A percentile compares a stretch with the other conserved stretches of the same genome.
Evolutionary conservation across 2,329 filamentous ascomycete genomes (phyloP).

Genomic region (Colletotrichum sojae): DNA sequence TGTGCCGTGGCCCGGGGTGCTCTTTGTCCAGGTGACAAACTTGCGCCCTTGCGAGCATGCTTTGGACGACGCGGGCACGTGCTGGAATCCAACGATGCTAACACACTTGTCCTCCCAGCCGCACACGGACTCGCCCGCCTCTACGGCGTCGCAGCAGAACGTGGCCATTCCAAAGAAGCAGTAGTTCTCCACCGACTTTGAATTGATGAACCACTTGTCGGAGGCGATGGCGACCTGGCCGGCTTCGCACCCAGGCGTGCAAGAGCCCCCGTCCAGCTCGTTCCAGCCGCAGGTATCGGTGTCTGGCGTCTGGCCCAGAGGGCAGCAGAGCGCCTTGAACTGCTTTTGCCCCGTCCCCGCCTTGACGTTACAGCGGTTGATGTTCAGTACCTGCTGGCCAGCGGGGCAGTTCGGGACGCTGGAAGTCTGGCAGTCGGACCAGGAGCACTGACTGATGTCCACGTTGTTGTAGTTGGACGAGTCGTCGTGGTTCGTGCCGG

Average conservation of each 20-base stretch:
- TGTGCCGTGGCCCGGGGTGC: no score
- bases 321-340: conserved; percentile 11
- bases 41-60: no score
- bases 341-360: neutral
- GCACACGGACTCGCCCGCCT: neutral
- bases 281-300: conserved; percentile 7
- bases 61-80: no score
- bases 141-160: conserved; percentile 1
- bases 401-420: neutral
- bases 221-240: neutral
- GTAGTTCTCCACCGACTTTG: neutral
- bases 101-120: conserved; percentile 1
- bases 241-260: neutral
- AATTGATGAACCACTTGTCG: conserved; percentile 2
- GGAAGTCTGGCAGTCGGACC: conserved; percentile 21
- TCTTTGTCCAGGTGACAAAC: no score
- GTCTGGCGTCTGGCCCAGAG: conserved; percentile 7
- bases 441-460: conserved; percentile 21
- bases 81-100: neutral
- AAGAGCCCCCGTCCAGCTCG: neutral
- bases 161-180: conserved; percentile 1
- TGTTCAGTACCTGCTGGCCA: neutral
- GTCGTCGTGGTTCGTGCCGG: conserved; percentile 11
- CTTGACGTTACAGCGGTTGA: conserved; percentile 10
- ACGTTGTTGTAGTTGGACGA: conserved; percentile 16